These are phyloP conservation scores for Cyclotella baltica DNA, from an alignment of 108 stramenopile genomes.

Conservation along the genomic window DNA sequence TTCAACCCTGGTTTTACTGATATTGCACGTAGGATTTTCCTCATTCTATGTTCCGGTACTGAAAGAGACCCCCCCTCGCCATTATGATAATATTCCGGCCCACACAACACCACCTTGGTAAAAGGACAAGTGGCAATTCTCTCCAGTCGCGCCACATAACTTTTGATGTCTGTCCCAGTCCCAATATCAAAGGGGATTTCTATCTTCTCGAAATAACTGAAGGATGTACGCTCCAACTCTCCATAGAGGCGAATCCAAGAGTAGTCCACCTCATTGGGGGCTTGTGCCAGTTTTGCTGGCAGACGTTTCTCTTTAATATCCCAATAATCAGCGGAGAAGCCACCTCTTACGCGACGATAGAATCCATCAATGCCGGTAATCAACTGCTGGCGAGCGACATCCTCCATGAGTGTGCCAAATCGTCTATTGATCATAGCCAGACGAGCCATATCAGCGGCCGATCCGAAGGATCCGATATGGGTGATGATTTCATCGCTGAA, in stretches of 20 bases:
- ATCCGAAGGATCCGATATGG: conserved; percentile 5
- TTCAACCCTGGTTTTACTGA: background rate
- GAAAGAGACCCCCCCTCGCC: background rate
- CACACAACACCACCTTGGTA: background rate
- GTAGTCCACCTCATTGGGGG: background rate
- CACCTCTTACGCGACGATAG: background rate
- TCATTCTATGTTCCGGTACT: background rate
- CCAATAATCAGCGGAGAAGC: background rate
- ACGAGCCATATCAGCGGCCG: background rate
- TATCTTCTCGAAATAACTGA: background rate
- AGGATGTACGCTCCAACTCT: background rate
- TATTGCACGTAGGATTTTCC: background rate
- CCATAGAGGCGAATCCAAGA: background rate
- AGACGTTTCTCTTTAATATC: background rate
- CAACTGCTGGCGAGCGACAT: background rate
- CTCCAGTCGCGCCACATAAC: background rate
- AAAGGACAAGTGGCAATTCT: background rate
- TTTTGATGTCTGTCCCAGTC: too few species aligned
- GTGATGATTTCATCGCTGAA: conserved; percentile 8
- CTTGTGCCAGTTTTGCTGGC: background rate
- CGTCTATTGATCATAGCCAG: background rate
- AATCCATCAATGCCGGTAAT: background rate
- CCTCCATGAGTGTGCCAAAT: background rate
- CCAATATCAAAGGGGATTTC: background rate
- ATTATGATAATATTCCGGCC: background rate